Percentiles rank a stretch among this genome's conserved stretches.
Evolutionary conservation across 805 yeast species (phyloP).

Genomic region (Candida mattraensis): DNA sequence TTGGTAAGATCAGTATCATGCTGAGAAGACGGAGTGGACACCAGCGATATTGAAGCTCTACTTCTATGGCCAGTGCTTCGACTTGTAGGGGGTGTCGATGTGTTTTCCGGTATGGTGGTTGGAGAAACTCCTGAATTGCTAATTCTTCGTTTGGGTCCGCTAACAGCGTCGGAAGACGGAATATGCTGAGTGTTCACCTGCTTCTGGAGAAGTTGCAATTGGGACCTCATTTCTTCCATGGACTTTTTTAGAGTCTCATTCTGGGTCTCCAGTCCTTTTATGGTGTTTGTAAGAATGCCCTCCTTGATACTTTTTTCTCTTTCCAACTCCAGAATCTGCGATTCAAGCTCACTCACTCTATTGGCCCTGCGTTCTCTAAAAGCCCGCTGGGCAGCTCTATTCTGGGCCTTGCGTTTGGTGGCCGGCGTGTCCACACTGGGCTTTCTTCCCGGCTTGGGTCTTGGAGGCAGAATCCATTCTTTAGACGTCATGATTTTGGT

Average conservation of each 20-base stretch:
- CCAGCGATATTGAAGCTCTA: slow-evolving; percentile 1
- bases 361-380: slow-evolving; percentile 86
- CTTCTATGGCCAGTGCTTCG: slow-evolving; percentile 2
- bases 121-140: slow-evolving; percentile 21
- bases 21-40: slow-evolving; percentile 6
- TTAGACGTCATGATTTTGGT: slow-evolving; percentile 57
- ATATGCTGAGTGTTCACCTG: slow-evolving; percentile 13
- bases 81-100: slow-evolving; percentile 5
- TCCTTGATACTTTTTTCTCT: slow-evolving; percentile 62
- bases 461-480: slow-evolving; percentile 61
- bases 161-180: slow-evolving; percentile 1
- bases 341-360: slow-evolving; percentile 75
- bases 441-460: slow-evolving; percentile 58
- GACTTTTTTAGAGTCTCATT: slow-evolving; percentile 43
- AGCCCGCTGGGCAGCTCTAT: slow-evolving; percentile 92
- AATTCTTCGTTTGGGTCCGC: slow-evolving; percentile 5
- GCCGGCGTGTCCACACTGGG: slow-evolving; percentile 70
- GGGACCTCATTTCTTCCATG: slow-evolving; percentile 40
- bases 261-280: slow-evolving; percentile 46
- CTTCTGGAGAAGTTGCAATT: slow-evolving; percentile 17
- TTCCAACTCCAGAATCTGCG: slow-evolving; percentile 63
- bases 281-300: slow-evolving; percentile 51
- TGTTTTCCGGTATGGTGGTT: slow-evolving; percentile 21
- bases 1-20: slow-evolving; percentile 25
- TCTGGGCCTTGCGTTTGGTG: slow-evolving; percentile 83